Evolutionary conservation across 371 early-diverging fungal species (phyloP).

Genomic region (Catenaria anguillulae): DNA sequence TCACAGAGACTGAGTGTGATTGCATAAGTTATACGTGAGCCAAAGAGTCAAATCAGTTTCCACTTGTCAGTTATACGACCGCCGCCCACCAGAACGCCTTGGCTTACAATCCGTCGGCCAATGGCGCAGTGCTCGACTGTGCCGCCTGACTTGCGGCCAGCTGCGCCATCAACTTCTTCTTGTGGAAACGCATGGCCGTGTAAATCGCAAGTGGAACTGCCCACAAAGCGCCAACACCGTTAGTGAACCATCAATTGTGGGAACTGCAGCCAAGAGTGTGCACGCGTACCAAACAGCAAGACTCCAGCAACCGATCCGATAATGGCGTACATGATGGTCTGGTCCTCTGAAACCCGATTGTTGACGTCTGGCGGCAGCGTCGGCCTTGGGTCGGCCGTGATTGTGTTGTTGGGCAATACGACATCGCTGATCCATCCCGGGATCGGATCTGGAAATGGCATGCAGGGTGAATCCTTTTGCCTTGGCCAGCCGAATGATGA

Average conservation of each 20-base stretch:
- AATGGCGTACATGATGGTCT: neutral
- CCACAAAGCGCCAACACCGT: neutral
- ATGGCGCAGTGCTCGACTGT: too few species aligned
- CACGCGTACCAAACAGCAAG: too few species aligned
- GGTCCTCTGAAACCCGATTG: neutral
- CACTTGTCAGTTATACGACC: too few species aligned
- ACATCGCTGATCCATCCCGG: neutral
- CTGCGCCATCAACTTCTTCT: neutral
- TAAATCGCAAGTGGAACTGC: neutral
- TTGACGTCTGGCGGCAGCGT: neutral
- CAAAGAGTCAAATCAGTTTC: too few species aligned
- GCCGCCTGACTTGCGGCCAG: neutral
- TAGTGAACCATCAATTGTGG: neutral
- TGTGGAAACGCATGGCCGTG: neutral
- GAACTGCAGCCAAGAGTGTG: too few species aligned
- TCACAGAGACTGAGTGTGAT: too few species aligned
- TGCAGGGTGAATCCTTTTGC: neutral
- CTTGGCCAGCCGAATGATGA: neutral
- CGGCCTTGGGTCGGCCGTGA: neutral
- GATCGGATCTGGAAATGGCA: neutral
- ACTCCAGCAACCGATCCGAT: neutral
- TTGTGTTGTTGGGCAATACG: neutral
- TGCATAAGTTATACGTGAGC: too few species aligned
- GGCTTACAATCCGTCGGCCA: too few species aligned
- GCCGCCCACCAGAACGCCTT: too few species aligned